Percentiles rank a stretch among this genome's conserved stretches.
phyloP scores from a whole-genome alignment of 2,329 filamentous ascomycete genomes.

The Teratosphaeria pseudoeucalypti region DNA sequence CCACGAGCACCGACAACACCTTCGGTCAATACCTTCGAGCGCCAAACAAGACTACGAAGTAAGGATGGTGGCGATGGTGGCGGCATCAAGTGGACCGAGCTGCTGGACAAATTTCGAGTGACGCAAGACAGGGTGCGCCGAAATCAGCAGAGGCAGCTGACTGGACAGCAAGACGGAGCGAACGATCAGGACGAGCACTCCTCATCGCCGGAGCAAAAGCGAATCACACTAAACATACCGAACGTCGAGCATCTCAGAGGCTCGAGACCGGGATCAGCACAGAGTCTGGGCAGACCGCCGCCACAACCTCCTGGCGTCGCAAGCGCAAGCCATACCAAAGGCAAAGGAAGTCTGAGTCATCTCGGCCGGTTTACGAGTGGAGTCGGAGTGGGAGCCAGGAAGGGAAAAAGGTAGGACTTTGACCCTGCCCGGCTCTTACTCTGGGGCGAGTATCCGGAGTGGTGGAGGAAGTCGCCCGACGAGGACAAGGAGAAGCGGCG shows the following conservation, averaged over 20 bases:
- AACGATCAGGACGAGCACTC: conserved; percentile 6
- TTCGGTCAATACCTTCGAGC: conserved; percentile 35
- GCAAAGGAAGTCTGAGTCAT: conserved; percentile 33
- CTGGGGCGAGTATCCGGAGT: neutral
- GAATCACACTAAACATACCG: conserved; percentile 3
- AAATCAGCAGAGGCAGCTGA: conserved; percentile 40
- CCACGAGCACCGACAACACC: conserved; percentile 36
- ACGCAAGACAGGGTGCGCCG: conserved; percentile 81
- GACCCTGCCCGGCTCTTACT: neutral
- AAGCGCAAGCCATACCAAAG: conserved; percentile 15
- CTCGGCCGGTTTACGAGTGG: conserved; percentile 36
- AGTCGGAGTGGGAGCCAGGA: conserved; percentile 25
- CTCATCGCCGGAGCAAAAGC: conserved; percentile 13
- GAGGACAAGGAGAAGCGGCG: neutral
- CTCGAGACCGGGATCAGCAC: conserved; percentile 1
- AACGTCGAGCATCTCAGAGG: conserved; percentile 1
- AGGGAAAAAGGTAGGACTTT: conserved; percentile 17
- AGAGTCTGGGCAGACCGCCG: conserved; percentile 12
- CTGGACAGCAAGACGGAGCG: conserved; percentile 12
- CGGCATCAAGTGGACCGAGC: conserved; percentile 79
- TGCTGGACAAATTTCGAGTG: conserved; percentile 86
- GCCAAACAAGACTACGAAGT: conserved; percentile 63
- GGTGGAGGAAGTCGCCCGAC: neutral
- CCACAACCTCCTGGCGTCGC: conserved; percentile 6
- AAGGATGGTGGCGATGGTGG: conserved; percentile 49